Conservation (phyloP, 2,329 filamentous ascomycete genomes). For the Neoscytalidium dimidiatum region DNA sequence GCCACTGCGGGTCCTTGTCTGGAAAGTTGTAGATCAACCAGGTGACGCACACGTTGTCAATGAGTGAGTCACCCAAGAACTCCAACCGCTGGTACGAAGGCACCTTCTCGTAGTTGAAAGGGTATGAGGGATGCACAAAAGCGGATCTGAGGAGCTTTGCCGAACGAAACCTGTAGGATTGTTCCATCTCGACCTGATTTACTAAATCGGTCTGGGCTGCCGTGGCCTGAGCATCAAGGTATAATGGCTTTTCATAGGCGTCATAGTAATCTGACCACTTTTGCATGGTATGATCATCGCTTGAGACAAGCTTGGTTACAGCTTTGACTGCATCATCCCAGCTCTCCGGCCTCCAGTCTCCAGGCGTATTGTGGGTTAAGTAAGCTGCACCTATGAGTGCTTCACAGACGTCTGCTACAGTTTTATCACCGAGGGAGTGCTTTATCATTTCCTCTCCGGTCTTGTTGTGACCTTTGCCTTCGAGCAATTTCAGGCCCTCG, state of each 20-base stretch:
- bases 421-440: conserved; percentile 81
- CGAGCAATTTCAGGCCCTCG: conserved; percentile 69
- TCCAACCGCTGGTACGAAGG: conserved; percentile 90
- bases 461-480: conserved; percentile 66
- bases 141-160: conserved; percentile 79
- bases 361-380: conserved; percentile 54
- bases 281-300: conserved; percentile 67
- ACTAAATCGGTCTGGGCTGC: conserved; percentile 71
- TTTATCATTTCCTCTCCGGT: conserved; percentile 45
- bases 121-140: conserved; percentile 85
- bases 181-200: conserved; percentile 60
- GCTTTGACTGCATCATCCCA: conserved; percentile 65
- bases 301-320: conserved; percentile 70
- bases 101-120: conserved; percentile 71
- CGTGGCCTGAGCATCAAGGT: conserved; percentile 65
- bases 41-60: conserved; percentile 84
- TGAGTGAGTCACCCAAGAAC: conserved; percentile 85
- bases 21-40: conserved; percentile 78
- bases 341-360: conserved; percentile 44
- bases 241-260: conserved; percentile 68
- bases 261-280: conserved; percentile 73
- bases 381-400: conserved; percentile 86
- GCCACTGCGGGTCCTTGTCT: conserved; percentile 85
- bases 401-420: conserved; percentile 91
- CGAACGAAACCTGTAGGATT: conserved; percentile 69